Evolutionary conservation across 2,329 filamentous ascomycete genomes (phyloP).

Genomic region (Sporothrix humicola): DNA sequence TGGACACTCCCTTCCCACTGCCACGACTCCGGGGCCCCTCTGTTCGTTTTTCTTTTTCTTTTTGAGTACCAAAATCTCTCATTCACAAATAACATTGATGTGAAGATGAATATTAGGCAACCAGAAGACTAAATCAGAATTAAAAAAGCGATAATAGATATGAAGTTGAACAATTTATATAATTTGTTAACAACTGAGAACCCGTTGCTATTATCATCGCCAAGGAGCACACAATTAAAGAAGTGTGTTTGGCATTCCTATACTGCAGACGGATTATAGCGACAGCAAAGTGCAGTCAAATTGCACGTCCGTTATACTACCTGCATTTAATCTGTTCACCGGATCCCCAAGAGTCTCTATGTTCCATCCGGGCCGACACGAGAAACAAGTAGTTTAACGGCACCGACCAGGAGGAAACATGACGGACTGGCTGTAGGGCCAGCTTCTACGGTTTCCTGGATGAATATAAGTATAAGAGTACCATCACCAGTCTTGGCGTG

Average conservation of each 20-base stretch:
- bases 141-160: not conserved
- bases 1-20: not conserved
- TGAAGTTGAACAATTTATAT: not conserved
- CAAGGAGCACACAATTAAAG: too few relatives aligned
- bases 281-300: not conserved
- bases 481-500: not conserved
- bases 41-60: too few relatives aligned
- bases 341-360: conserved; percentile 24
- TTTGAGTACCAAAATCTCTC: not conserved
- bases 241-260: not conserved
- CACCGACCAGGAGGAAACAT: not conserved
- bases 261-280: conserved; percentile 27
- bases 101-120: too few relatives aligned
- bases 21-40: too few relatives aligned
- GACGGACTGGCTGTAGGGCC: not conserved
- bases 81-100: too few relatives aligned
- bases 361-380: not conserved
- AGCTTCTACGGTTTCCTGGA: not conserved
- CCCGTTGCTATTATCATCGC: too few relatives aligned
- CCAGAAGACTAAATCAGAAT: too few relatives aligned
- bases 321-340: conserved; percentile 25
- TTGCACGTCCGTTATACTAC: conserved; percentile 5
- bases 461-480: not conserved
- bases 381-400: not conserved
- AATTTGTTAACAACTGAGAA: too few relatives aligned